A percentile compares a stretch with the other conserved stretches of the same genome.
Conservation (phyloP, 164 flowering plant genomes). For the Piper longum region DNA sequence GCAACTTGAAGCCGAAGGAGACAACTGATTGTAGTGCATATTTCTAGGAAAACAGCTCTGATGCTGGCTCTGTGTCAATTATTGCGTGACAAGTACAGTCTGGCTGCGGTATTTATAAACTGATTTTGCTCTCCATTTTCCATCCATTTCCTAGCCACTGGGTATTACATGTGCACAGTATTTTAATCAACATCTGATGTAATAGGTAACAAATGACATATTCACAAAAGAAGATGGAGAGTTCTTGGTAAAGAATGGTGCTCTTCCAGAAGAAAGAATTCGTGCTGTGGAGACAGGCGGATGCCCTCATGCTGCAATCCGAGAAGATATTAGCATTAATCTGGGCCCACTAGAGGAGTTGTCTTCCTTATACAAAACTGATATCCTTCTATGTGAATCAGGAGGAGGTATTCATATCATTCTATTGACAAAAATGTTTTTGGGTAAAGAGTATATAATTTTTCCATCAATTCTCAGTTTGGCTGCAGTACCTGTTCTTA, state of each 20-base stretch:
- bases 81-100: slow-evolving; percentile 86
- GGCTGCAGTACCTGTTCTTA: not conserved
- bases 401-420: slow-evolving; percentile 96
- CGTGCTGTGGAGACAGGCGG: slow-evolving; percentile 99
- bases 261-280: slow-evolving; percentile 93
- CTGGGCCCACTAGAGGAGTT: slow-evolving; percentile 97
- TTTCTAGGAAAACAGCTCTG: slow-evolving; percentile 84
- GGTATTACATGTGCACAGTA: no score
- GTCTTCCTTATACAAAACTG: slow-evolving; percentile 72
- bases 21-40: not conserved
- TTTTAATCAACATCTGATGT: no score
- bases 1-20: not conserved
- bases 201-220: slow-evolving; percentile 91
- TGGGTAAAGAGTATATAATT: no score
- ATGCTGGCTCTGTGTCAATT: slow-evolving; percentile 73
- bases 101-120: slow-evolving; percentile 68
- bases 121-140: not conserved
- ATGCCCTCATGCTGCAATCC: slow-evolving; percentile 98
- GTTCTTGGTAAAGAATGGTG: slow-evolving; percentile 82
- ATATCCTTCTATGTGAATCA: slow-evolving; percentile 96
- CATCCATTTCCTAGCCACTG: not conserved
- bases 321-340: slow-evolving; percentile 97
- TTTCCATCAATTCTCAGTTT: not conserved
- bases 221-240: slow-evolving; percentile 98
- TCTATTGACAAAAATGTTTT: no score